Evolutionary conservation across 2,329 filamentous ascomycete genomes (phyloP), one percentile per base, ranked within the genome.

Genomic region (Aureobasidium uvarum): DNA sequence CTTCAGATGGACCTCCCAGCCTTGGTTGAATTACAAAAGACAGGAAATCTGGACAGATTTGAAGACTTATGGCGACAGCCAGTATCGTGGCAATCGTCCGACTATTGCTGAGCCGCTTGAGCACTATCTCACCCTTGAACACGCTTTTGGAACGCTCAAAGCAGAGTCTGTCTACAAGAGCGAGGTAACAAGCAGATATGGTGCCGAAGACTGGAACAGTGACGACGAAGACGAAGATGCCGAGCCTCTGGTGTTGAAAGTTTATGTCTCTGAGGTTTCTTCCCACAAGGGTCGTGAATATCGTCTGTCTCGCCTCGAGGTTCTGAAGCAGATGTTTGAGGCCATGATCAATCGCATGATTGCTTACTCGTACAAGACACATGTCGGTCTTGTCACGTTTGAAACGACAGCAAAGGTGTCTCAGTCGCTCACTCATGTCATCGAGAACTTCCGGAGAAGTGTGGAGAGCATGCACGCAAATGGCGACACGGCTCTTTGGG

Each of bases 241-340:
- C 25, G 39, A 33, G 20, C 33, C 23, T 39, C 20, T 64, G 62
- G 62, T 64, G 1, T 14, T 55, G 31, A 64, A 64, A n/a, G 39
- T 64, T 1, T 1, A 28, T 10, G 7, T 64, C 50, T 45, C 55
- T 1, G 20, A 36, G 20, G 33, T 14, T 2, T 14, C 33, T 8
- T 18, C 13, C 3, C 20, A 5, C 8, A 2, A 39, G 8, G n/a
- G 55, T 18, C 7, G 11, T 0, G 8, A 55, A 38, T 25, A 38
- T 20, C n/a, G 18, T 23, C 8, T 63, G 14, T 46, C 66, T 31
- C 68, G 74, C 13, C 68, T 77, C 11, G 74, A 76, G 46, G 74
- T 77, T 3, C 66, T 75, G 18, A 76, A 77, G 66, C 72, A 77
- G 59, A 74, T 77, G 68, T 78, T 77, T 62, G 72, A 75, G 46